phyloP scores from a whole-genome alignment of 1,139 yeast genomes.

The Saccharomyces hybrid region DNA sequence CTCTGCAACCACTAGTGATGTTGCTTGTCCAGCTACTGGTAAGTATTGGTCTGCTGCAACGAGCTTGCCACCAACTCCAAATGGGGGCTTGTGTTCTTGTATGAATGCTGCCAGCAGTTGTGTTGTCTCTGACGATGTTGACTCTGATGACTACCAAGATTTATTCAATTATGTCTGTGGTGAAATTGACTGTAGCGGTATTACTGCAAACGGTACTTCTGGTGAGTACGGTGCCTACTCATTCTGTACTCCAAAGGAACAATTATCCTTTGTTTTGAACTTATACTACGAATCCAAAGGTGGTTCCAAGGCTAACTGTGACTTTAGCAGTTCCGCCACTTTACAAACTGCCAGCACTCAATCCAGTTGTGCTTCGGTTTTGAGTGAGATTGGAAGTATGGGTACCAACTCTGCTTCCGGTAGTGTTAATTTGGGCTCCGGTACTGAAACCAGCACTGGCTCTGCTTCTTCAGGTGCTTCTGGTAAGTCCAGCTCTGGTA shows the following conservation, averaged over 20 bases:
- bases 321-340: conserved; percentile 59
- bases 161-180: conserved; percentile 54
- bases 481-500: conserved; percentile 6
- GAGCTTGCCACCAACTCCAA: conserved; percentile 69
- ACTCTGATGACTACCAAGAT: conserved; percentile 45
- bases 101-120: conserved; percentile 45
- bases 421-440: conserved; percentile 33
- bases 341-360: conserved; percentile 45
- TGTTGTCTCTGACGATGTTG: conserved; percentile 46
- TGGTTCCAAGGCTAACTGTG: conserved; percentile 47
- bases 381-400: conserved; percentile 34
- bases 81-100: conserved; percentile 55
- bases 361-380: conserved; percentile 45
- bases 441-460: conserved; percentile 24
- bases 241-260: conserved; percentile 55
- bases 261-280: conserved; percentile 57
- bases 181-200: conserved; percentile 44
- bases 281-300: conserved; percentile 51
- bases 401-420: conserved; percentile 38
- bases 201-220: conserved; percentile 50
- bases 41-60: conserved; percentile 56
- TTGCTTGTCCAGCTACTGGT: conserved; percentile 47
- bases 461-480: conserved; percentile 10
- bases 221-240: conserved; percentile 63
- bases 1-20: conserved; percentile 41